phyloP scores from a whole-genome alignment of 495 filamentous ascomycete genomes.

The Staphylotrichum longicolle region DNA sequence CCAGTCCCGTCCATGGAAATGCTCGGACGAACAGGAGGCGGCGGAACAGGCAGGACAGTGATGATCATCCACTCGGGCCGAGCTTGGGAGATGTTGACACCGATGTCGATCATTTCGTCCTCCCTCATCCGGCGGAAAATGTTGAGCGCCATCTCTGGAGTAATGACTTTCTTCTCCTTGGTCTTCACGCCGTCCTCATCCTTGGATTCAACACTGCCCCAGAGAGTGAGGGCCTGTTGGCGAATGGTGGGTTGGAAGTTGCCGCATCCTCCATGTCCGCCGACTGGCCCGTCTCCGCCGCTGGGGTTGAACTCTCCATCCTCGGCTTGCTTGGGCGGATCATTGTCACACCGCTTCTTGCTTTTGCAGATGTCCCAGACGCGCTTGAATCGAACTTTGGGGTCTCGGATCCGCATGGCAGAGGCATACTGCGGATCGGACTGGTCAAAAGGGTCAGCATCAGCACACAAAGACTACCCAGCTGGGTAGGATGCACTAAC shows the following conservation, averaged over 20 bases:
- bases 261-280: constrained; percentile 84
- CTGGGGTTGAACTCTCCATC: constrained; percentile 50
- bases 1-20: constrained; percentile 91
- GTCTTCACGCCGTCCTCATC: constrained; percentile 74
- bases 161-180: constrained; percentile 82
- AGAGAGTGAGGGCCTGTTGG: constrained; percentile 77
- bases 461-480: constrained; percentile 44
- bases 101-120: constrained; percentile 79
- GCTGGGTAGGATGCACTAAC: constrained; percentile 66
- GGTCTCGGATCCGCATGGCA: constrained; percentile 79
- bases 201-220: constrained; percentile 48
- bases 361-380: constrained; percentile 88
- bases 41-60: constrained; percentile 90
- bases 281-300: constrained; percentile 29
- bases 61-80: constrained; percentile 98
- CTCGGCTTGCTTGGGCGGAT: constrained; percentile 59
- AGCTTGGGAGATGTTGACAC: constrained; percentile 88
- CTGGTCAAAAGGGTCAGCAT: constrained; percentile 68
- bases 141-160: constrained; percentile 76
- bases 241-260: constrained; percentile 86
- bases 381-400: constrained; percentile 86
- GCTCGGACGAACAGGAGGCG: constrained; percentile 91
- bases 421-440: constrained; percentile 76
- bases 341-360: constrained; percentile 77
- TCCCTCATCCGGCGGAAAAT: constrained; percentile 80